Base-by-base conservation (phyloP, 805 yeast genomes). In the Spencermartinsiella europaea region DNA sequence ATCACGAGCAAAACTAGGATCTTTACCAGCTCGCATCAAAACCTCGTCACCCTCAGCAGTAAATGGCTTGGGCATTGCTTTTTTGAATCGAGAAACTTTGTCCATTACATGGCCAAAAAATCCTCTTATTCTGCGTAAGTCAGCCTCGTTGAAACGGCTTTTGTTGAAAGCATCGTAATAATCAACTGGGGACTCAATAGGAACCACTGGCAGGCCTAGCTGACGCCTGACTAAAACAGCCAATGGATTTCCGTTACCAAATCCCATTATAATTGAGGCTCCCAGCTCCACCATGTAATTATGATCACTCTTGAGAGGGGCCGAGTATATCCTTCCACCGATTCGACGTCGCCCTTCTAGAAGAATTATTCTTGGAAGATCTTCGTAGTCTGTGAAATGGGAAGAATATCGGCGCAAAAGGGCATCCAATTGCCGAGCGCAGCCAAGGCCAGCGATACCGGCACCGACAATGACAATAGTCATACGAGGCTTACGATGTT, bases 401-500 rank as follows among this genome's bases (percentile, higher is more conserved):
- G 56, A 49, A 20, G 61, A 57, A 47, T 69, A 68, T 31, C 67
- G 58, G 21, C 59, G 54, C 38, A 67, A 53, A 19, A 70, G 93
- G 66, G 81, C 85, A 43, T 80, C 91, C 43, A 91, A 80, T 72
- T 91, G 98, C 64, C 95, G 93, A 21, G 98, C 96, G 64, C 91
- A 85, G 58, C 96, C 95, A 40, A 93, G 71, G 55, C 99, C 99
- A 21, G 99, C 96, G 47, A 95, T 83, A 42, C 99, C 99, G 4
- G 98, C 96, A 56, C 99, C 99, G 58, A 88, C 83, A 37, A 91
- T 79, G 33, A 89, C 76, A 44, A 93, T 79, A 2, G 71, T 63
- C 37, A 63, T 60, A 10, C 72, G 52, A 1, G 69, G 70, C 44
- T 58, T 53, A 45, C 62, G 60, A 25, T 44, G 50, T 34, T 56